A percentile compares a stretch with the other conserved stretches of the same genome.
phyloP scores from a whole-genome alignment of 1,284 basidiomycete genomes.

The Afroboletus lepidellus region DNA sequence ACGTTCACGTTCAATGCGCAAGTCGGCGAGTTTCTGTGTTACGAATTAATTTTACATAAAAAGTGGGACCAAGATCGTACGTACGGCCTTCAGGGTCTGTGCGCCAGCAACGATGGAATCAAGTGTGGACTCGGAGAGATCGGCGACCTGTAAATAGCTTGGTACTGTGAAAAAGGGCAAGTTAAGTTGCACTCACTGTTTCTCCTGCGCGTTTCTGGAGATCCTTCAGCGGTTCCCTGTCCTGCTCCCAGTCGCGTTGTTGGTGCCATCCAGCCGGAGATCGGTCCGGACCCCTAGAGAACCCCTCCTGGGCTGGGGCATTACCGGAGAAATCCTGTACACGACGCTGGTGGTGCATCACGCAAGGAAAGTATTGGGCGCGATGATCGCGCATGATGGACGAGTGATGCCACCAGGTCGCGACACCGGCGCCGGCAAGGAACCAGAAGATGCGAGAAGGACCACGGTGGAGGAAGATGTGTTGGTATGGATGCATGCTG shows the following conservation, averaged over 20 bases:
- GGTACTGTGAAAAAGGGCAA: not conserved
- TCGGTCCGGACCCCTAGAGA: conserved; percentile 4
- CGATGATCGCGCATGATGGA: conserved; percentile 28
- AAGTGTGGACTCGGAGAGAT: conserved; percentile 68
- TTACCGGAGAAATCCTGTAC: conserved; percentile 7
- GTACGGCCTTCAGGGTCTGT: conserved; percentile 58
- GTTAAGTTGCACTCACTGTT: conserved; percentile 41
- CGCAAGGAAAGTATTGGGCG: conserved; percentile 27
- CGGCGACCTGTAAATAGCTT: conserved; percentile 46
- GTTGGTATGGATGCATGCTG: conserved; percentile 38
- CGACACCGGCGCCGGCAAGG: conserved; percentile 53
- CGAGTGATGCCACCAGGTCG: conserved; percentile 44
- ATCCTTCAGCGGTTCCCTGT: conserved; percentile 43
- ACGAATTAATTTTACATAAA: not conserved
- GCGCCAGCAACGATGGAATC: conserved; percentile 56
- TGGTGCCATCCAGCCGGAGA: conserved; percentile 29
- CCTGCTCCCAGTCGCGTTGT: conserved; percentile 41
- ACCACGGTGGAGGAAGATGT: conserved; percentile 36
- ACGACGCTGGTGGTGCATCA: conserved; percentile 20
- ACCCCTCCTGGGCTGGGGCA: conserved; percentile 5
- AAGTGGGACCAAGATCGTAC: conserved; percentile 22
- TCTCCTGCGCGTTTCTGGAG: conserved; percentile 54
- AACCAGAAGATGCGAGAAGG: conserved; percentile 68
- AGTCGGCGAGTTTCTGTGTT: conserved; percentile 58
- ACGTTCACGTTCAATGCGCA: conserved; percentile 52